These are phyloP conservation scores for Polytrichum formosum DNA, from an alignment of 225 moss, liverwort and hornwort species.

Conservation along the genomic window DNA sequence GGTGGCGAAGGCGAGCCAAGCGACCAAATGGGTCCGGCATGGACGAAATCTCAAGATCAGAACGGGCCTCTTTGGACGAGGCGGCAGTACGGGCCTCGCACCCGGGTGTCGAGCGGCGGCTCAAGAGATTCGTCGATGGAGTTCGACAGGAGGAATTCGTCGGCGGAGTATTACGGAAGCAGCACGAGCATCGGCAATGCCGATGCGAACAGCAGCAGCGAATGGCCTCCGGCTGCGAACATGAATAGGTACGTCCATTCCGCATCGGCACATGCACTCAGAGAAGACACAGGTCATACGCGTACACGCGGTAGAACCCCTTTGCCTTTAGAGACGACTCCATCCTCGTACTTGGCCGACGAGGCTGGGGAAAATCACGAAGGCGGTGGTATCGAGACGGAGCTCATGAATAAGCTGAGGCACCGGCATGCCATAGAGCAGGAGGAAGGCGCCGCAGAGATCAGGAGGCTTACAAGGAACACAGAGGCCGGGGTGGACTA, in stretches of 20 bases:
- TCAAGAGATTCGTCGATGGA: conserved; percentile 47
- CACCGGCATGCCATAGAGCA: conserved; percentile 69
- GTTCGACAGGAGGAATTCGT: conserved; percentile 18
- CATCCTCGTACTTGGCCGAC: conserved; percentile 41
- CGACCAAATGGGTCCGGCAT: conserved; percentile 23
- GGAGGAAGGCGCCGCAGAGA: conserved; percentile 68
- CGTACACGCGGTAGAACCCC: conserved; percentile 41
- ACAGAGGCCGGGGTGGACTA: conserved; percentile 51
- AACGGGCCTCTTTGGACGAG: conserved; percentile 36
- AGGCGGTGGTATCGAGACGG: conserved; percentile 29
- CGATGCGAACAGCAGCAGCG: conserved; percentile 28
- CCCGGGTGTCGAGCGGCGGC: conserved; percentile 26
- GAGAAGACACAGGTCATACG: conserved; percentile 19
- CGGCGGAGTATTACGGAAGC: conserved; percentile 16
- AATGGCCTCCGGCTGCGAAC: conserved; percentile 28
- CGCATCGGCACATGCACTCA: conserved; percentile 30
- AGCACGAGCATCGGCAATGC: conserved; percentile 27
- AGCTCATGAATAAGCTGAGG: conserved; percentile 48
- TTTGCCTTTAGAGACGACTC: conserved; percentile 56
- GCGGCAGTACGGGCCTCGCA: conserved; percentile 12
- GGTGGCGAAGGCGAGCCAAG: conserved; percentile 6
- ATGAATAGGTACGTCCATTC: conserved; percentile 33
- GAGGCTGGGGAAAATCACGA: conserved; percentile 25
- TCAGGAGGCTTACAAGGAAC: conserved; percentile 67
- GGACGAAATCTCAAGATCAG: conserved; percentile 30